These are phyloP conservation scores for Colletotrichum abscissum DNA, from an alignment of 2,329 filamentous ascomycete species.

Conservation along the genomic window DNA sequence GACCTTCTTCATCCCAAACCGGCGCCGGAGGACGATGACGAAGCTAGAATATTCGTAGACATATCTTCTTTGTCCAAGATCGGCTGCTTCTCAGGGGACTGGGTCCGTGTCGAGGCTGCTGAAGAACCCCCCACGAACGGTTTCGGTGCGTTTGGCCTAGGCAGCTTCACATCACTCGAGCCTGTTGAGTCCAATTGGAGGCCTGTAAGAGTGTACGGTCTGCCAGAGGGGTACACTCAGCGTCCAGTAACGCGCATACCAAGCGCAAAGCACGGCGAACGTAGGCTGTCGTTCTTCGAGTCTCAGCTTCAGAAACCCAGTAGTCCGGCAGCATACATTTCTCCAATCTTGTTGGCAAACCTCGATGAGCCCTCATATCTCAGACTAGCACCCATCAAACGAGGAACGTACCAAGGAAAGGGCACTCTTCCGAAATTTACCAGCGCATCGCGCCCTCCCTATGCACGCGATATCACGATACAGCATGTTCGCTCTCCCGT, in stretches of 20 bases:
- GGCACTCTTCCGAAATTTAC: conserved; percentile 67
- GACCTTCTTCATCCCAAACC: conserved; percentile 90
- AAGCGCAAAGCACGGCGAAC: conserved; percentile 61
- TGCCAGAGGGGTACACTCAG: conserved; percentile 80
- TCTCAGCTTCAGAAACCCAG: conserved; percentile 72
- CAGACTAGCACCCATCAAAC: conserved; percentile 78
- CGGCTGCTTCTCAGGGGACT: conserved; percentile 97
- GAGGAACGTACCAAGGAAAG: conserved; percentile 59
- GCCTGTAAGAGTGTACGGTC: conserved; percentile 86
- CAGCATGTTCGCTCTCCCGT: conserved; percentile 90
- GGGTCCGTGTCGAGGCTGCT: conserved; percentile 86
- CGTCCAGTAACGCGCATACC: conserved; percentile 71
- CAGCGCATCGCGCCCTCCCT: conserved; percentile 66
- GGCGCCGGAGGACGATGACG: conserved; percentile 80
- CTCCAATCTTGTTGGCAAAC: conserved; percentile 89
- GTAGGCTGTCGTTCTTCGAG: conserved; percentile 72
- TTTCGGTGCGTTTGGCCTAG: conserved; percentile 74
- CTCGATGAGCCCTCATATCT: conserved; percentile 83
- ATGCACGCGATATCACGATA: conserved; percentile 82
- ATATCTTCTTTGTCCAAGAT: conserved; percentile 87
- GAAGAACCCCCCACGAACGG: conserved; percentile 78
- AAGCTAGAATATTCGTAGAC: conserved; percentile 91
- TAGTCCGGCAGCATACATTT: conserved; percentile 77
- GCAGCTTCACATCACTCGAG: conserved; percentile 71
- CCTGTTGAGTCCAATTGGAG: conserved; percentile 77